phyloP scores from a whole-genome alignment of 495 filamentous ascomycete genomes.

The Endocarpon pusillum region DNA sequence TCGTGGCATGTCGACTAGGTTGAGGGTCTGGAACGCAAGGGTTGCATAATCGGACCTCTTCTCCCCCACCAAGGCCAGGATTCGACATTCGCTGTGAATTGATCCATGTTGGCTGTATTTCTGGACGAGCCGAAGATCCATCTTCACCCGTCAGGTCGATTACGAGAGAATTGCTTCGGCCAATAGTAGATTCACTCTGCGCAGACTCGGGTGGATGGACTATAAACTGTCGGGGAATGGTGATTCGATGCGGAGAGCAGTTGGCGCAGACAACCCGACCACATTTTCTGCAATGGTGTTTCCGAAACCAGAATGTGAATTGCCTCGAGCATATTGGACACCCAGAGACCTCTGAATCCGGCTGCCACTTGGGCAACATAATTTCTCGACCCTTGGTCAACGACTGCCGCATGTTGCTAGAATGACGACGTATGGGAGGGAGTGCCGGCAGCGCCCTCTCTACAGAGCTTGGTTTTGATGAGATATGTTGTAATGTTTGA shows the following conservation, averaged over 20 bases:
- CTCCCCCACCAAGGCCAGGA: constrained; percentile 54
- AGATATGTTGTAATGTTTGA: no score
- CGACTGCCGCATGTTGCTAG: no score
- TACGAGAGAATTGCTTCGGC: constrained; percentile 10
- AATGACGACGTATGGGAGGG: no score
- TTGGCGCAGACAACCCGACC: constrained; percentile 80
- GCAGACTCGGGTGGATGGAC: constrained; percentile 53
- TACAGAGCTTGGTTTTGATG: no score
- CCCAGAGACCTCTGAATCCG: constrained; percentile 55
- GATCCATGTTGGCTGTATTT: constrained; percentile 11
- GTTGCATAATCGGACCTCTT: constrained; percentile 82
- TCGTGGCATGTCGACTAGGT: constrained; percentile 36
- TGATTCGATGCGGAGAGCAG: constrained; percentile 91
- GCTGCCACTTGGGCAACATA: constrained; percentile 64
- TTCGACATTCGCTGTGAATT: constrained; percentile 13
- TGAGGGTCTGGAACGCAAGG: constrained; percentile 90
- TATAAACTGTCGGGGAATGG: constrained; percentile 82
- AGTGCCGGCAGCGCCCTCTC: no score
- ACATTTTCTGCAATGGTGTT: constrained; percentile 94
- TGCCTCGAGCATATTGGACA: constrained; percentile 67
- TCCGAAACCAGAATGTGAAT: constrained; percentile 77
- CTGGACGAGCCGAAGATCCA: constrained; percentile 4
- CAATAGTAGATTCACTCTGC: constrained; percentile 9
- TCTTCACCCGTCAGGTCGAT: constrained; percentile 29
- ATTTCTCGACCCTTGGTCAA: no score